These are phyloP conservation scores for Xylogone sp. DNA, from an alignment of 2,329 filamentous ascomycete genomes.

Conservation along the genomic window DNA sequence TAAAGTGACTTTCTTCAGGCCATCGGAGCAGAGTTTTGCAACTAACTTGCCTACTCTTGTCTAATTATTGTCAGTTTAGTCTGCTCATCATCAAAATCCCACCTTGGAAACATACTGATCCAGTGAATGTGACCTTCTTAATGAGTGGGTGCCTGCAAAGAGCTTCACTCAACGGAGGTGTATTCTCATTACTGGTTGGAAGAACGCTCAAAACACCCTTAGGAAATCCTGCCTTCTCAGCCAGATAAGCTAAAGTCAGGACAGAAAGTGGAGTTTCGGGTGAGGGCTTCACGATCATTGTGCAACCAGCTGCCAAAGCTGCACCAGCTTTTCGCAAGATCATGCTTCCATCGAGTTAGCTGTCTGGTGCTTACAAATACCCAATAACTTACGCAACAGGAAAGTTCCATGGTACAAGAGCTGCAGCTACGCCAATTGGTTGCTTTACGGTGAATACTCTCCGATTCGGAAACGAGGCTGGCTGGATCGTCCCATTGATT, in stretches of 20 bases:
- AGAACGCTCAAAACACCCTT: slow-evolving; percentile 58
- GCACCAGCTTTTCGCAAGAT: slow-evolving; percentile 64
- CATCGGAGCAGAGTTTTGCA: slow-evolving; percentile 54
- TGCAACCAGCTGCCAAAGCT: slow-evolving; percentile 67
- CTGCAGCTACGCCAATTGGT: slow-evolving; percentile 64
- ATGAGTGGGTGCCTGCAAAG: slow-evolving; percentile 54
- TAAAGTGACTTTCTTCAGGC: slow-evolving; percentile 60
- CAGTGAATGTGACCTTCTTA: slow-evolving; percentile 61
- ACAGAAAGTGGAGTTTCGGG: slow-evolving; percentile 62
- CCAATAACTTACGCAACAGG: slow-evolving; percentile 44
- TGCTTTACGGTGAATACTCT: slow-evolving; percentile 72
- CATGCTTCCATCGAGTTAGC: slow-evolving; percentile 46
- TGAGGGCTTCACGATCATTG: slow-evolving; percentile 70
- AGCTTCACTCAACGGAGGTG: slow-evolving; percentile 48
- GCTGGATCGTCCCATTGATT: slow-evolving; percentile 58
- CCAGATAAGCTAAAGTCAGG: slow-evolving; percentile 49
- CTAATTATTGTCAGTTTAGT: slow-evolving; percentile 2
- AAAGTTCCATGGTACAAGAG: slow-evolving; percentile 72
- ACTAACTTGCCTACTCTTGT: slow-evolving; percentile 61
- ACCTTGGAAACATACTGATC: slow-evolving; percentile 16
- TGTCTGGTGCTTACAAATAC: background rate
- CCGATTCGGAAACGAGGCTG: slow-evolving; percentile 56
- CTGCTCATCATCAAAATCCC: too few relatives aligned
- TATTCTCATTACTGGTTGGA: slow-evolving; percentile 54
- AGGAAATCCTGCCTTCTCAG: slow-evolving; percentile 51